Evolutionary conservation across 148 eudicot species (phyloP).

Genomic region (Arctostaphylos glauca): DNA sequence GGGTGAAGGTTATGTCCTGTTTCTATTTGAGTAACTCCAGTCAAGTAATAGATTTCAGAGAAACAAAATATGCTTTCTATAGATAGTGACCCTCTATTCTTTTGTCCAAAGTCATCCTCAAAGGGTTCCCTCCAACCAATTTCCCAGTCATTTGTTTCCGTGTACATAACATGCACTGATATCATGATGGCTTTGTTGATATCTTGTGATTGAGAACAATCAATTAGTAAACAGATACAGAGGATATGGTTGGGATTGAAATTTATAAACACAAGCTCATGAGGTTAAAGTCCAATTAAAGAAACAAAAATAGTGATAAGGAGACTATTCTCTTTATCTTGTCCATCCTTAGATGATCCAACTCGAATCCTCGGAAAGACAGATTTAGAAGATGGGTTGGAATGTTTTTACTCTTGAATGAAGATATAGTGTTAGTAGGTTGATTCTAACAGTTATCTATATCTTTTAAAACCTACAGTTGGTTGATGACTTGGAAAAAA

Average conservation of each 20-base stretch:
- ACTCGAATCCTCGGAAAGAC: not conserved
- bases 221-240: not conserved
- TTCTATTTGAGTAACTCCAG: constrained; percentile 5
- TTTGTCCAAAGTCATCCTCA: not conserved
- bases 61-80: not conserved
- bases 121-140: not conserved
- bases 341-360: not conserved
- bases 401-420: not conserved
- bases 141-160: not conserved
- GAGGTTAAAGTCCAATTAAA: not conserved
- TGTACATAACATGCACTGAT: not conserved
- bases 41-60: not conserved
- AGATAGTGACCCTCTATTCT: not conserved
- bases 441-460: constrained; percentile 14
- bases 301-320: not conserved
- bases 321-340: not conserved
- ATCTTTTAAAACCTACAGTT: constrained; percentile 41
- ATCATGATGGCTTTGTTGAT: not conserved
- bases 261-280: not conserved
- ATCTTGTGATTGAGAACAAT: not conserved
- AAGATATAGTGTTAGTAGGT: not conserved
- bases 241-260: not conserved
- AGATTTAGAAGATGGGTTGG: not conserved
- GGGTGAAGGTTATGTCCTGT: constrained; percentile 61
- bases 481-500: constrained; percentile 70